Conservation (phyloP, 441 rosid species). For the Eutrema salsugineum region DNA sequence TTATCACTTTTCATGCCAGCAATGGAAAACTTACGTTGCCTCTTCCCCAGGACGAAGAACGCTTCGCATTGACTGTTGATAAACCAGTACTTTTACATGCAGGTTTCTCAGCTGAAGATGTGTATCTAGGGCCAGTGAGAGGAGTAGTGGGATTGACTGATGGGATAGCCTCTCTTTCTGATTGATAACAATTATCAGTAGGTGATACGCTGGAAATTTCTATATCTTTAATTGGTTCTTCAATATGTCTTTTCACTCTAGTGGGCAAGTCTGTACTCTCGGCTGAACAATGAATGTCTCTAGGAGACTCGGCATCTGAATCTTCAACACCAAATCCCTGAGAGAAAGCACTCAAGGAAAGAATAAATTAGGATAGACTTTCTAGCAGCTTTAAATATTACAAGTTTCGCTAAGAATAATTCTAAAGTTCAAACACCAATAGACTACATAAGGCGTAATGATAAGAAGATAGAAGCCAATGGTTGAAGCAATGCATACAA, state of each 20-base stretch:
- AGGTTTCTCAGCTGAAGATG: conserved; percentile 62
- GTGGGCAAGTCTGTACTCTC: conserved; percentile 47
- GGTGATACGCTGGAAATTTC: conserved; percentile 51
- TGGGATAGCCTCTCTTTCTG: conserved; percentile 76
- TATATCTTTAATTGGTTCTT: conserved; percentile 42
- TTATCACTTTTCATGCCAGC: neutral
- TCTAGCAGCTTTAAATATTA: neutral
- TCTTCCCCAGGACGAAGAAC: conserved; percentile 88
- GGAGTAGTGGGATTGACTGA: conserved; percentile 66
- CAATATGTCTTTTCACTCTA: conserved; percentile 50
- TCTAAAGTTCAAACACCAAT: neutral
- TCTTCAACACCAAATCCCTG: conserved; percentile 88
- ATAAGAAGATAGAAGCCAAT: neutral
- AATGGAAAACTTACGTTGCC: conserved; percentile 54
- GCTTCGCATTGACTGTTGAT: conserved; percentile 47
- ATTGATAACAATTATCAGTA: conserved; percentile 53
- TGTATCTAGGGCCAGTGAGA: conserved; percentile 48
- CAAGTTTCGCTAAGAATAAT: conserved; percentile 4
- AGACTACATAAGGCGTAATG: neutral
- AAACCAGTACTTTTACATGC: conserved; percentile 52
- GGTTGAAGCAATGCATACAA: conserved; percentile 12
- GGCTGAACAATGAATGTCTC: conserved; percentile 45
- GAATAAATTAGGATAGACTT: neutral
- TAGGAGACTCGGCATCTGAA: conserved; percentile 76
- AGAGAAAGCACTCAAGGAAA: conserved; percentile 10